Base-by-base conservation (phyloP, 768 basidiomycete genomes). In the Albatrellus ellisii region DNA sequence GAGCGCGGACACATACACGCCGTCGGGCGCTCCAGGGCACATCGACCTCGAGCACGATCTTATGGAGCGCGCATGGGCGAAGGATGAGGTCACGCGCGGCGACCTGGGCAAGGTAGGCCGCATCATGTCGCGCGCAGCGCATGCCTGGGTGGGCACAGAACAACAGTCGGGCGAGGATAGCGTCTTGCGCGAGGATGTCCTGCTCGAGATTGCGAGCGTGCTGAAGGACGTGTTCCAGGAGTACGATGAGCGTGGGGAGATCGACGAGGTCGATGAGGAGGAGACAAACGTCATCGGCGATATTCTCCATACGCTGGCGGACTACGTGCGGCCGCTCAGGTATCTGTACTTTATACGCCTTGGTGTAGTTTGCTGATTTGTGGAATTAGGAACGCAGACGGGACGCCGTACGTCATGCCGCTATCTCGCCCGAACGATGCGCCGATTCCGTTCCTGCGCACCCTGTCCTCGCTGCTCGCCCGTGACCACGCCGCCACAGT, bases 191-290 rank as follows among this genome's bases (percentile, higher is more conserved):
- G 52, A 56, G 54, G 61, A 44, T 54, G 57, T 87, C 34, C 52
- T 88, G 43, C 72, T 77, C 34, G 85, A 88, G 57, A 72, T 73
- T 4, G 75, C 80, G 1, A 75, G 77, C 0, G 69, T 80, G 5
- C 51, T 82, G 46, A 79, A 75, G 54, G 85, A 87, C 47, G 68
- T 84, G 4, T 67, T 84, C 11, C 77, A 81, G 50, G 81, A 84
- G 48, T 66, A 79, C 36, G 81, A 85, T 46, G 69, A 72, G 17
- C 64, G 56, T 2, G 54, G 43, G 9, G 54, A 58, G 12, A 55
- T 72, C 42, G 77, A 77, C 9, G 80, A 85, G 27, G 69, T 81
- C 51, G 79, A 81, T 40, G 76, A 80, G 44, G 79, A 83, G 49
- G 84, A 84, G 52, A 73, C 77, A 10, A 62, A 55, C 31, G 72